Base-by-base conservation (phyloP, 2,329 filamentous ascomycete genomes). In the Diplodia corticola region DNA sequence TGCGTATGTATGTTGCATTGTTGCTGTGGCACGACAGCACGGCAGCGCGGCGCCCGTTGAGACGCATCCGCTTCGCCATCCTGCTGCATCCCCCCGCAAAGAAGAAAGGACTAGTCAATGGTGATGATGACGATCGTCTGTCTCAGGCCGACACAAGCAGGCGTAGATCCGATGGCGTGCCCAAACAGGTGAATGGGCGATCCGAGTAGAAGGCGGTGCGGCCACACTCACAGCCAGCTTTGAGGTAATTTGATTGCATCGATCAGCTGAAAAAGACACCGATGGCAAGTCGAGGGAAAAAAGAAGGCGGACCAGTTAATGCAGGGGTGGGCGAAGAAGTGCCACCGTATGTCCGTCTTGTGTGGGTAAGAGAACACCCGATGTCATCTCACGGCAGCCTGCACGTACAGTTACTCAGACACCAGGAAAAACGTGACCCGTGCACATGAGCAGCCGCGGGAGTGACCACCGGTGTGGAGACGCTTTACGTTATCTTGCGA, bases 361-460 rank as follows among this genome's bases (percentile, higher is more conserved):
- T 24, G 30, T 35, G 28, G 37, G 55, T 13, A 48, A n/a, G 55
- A 12, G 26, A 35, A 35, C 9, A 30, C 17, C 40, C 40, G 22
- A 44, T 30, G 6, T n/a, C 37, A 26, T 44, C 44, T 49, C 40
- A 61, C 35, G 28, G 57, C 44, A 61, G 40, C 57, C 22, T 49
- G 57, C 57, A 49, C 30, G n/a, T 44, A 7, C 6, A 17, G 33
- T 40, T 61, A 49, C 57, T 61, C 44, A 28, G 49, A 61, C 57
- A 55, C 22, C 6, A 40, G 17, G n/a, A 53, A 33, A 10, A 44
- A 44, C 10, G 10, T 6, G 40, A 20, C 20, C 40, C 17, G 40
- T 44, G 40, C 40, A 24, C 44, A 61, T 61, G 57, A 35, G 44
- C 28, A 13, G 26, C 40, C 5, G 26, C 13, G 40, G 40, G n/a